These are phyloP conservation scores for Scheffersomyces illinoinensis DNA, from an alignment of 1,139 yeast genomes.

Conservation along the genomic window DNA sequence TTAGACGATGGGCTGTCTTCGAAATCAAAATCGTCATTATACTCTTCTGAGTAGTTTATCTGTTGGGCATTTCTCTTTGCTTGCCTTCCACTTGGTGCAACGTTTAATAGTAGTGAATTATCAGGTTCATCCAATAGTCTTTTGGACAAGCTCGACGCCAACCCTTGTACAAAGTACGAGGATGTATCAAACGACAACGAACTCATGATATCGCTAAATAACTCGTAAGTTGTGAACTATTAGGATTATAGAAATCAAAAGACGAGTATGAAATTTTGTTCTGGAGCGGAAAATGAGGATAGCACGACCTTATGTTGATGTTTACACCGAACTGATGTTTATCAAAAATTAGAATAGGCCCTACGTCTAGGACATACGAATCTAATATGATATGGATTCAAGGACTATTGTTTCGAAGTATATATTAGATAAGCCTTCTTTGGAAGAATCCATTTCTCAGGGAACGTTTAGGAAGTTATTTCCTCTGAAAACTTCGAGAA, in stretches of 20 bases:
- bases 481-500: slow-evolving; percentile 15
- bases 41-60: slow-evolving; percentile 78
- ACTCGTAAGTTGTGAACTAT: neutral
- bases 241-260: neutral
- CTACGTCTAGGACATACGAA: neutral
- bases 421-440: slow-evolving; percentile 10
- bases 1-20: slow-evolving; percentile 46
- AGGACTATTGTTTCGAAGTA: slow-evolving; percentile 11
- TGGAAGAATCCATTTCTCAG: slow-evolving; percentile 10
- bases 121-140: slow-evolving; percentile 55
- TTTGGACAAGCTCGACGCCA: slow-evolving; percentile 17
- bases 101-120: slow-evolving; percentile 54
- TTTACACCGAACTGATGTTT: neutral
- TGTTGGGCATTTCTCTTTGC: slow-evolving; percentile 75
- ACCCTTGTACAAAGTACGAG: slow-evolving; percentile 16
- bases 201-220: slow-evolving; percentile 4
- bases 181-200: slow-evolving; percentile 13
- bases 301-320: neutral
- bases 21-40: slow-evolving; percentile 65
- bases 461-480: slow-evolving; percentile 12
- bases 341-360: neutral
- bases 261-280: neutral
- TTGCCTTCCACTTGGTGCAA: slow-evolving; percentile 74
- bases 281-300: neutral
- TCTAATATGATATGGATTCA: slow-evolving; percentile 12